These are phyloP conservation scores for Termitomyces sp. DNA, from an alignment of 768 basidiomycete genomes.

Conservation along the genomic window DNA sequence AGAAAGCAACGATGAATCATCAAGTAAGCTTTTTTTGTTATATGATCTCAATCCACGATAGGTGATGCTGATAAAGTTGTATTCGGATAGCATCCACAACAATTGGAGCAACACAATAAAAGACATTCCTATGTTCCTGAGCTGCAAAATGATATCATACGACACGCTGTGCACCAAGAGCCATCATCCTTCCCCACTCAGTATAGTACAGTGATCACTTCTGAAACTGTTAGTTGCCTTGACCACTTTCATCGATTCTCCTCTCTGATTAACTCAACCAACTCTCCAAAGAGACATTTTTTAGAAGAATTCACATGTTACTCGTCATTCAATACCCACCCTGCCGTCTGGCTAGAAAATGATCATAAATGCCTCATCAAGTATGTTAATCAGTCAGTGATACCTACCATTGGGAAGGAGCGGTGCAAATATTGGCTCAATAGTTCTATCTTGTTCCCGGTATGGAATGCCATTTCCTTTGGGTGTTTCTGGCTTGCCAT, in stretches of 20 bases:
- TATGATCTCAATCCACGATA: not conserved
- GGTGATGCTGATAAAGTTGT: not conserved
- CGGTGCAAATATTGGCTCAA: not conserved
- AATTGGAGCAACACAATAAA: slow-evolving; percentile 26
- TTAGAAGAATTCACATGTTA: not conserved
- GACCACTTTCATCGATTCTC: too few relatives aligned
- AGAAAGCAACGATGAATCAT: slow-evolving; percentile 62
- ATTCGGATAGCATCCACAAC: slow-evolving; percentile 28
- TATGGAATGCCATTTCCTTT: not conserved
- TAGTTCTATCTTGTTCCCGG: not conserved
- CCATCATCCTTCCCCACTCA: too few relatives aligned
- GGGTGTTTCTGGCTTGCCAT: not conserved
- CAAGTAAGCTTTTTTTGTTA: slow-evolving; percentile 41
- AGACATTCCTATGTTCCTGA: too few relatives aligned
- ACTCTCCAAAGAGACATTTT: too few relatives aligned
- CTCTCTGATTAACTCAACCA: too few relatives aligned
- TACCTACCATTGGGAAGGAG: not conserved
- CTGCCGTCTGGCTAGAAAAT: not conserved
- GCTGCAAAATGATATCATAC: too few relatives aligned
- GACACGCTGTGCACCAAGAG: too few relatives aligned
- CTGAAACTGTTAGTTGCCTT: too few relatives aligned
- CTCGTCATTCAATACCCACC: not conserved
- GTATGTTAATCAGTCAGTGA: too few relatives aligned
- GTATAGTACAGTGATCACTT: too few relatives aligned
- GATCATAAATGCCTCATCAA: not conserved